Percentiles rank a stretch among this genome's conserved stretches.
Evolutionary conservation across 2,329 filamentous ascomycete species (phyloP).

Genomic region (Trichocomaceae sp.): DNA sequence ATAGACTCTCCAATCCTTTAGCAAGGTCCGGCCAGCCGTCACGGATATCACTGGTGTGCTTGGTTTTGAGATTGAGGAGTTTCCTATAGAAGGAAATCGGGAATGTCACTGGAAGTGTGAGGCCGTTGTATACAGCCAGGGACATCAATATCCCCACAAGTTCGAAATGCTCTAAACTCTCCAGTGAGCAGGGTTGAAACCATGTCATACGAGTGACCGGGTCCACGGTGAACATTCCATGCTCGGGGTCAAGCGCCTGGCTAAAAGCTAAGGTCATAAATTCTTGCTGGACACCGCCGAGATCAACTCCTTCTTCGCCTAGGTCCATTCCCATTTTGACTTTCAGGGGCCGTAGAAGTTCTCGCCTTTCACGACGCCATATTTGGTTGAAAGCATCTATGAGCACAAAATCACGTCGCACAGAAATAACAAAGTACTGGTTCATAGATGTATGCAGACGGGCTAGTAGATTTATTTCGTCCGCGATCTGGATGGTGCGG

Average conservation of each 20-base stretch:
- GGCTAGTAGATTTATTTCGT: constrained; percentile 57
- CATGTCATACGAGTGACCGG: constrained; percentile 70
- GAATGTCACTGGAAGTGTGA: constrained; percentile 85
- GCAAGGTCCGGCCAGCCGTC: constrained; percentile 84
- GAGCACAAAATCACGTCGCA: constrained; percentile 62
- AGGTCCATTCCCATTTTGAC: constrained; percentile 75
- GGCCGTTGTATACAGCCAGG: constrained; percentile 84
- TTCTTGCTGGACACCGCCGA: constrained; percentile 92
- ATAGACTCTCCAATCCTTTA: constrained; percentile 63
- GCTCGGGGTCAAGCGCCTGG: constrained; percentile 69
- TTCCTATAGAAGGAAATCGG: constrained; percentile 78
- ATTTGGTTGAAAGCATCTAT: constrained; percentile 77
- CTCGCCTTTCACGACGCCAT: constrained; percentile 75
- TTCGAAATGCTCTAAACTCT: constrained; percentile 85
- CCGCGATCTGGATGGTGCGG: constrained; percentile 40
- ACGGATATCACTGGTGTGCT: constrained; percentile 65
- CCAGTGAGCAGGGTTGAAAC: constrained; percentile 76
- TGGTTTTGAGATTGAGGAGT: constrained; percentile 63
- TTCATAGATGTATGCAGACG: constrained; percentile 60
- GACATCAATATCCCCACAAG: constrained; percentile 82
- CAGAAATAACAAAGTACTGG: constrained; percentile 63
- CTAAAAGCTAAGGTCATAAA: constrained; percentile 82
- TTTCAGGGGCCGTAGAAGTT: constrained; percentile 79
- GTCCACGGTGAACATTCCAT: constrained; percentile 73
- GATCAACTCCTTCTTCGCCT: constrained; percentile 85